phyloP scores from a whole-genome alignment of 179 eudicot genomes.

The Silene vulgaris region DNA sequence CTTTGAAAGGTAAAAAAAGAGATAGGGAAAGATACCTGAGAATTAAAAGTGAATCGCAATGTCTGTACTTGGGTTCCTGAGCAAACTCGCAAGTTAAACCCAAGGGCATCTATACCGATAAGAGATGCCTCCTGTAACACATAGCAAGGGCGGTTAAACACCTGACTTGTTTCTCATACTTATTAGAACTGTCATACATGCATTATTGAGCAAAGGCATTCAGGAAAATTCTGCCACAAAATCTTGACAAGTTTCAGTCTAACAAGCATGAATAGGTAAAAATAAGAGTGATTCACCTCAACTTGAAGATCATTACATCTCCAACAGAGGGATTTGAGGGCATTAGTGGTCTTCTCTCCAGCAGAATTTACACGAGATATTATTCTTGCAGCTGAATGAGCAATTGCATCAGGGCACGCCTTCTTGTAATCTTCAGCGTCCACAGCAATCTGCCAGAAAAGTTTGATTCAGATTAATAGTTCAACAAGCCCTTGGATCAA shows the following conservation, averaged over 20 bases:
- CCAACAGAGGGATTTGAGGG: slow-evolving; percentile 86
- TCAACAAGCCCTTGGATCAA: no score
- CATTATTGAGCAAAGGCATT: background rate
- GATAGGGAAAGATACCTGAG: slow-evolving; percentile 47
- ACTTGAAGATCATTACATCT: slow-evolving; percentile 85
- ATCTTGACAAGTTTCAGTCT: no score
- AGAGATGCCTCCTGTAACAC: slow-evolving; percentile 73
- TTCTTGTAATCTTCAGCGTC: slow-evolving; percentile 72
- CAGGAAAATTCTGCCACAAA: no score
- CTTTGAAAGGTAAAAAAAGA: background rate
- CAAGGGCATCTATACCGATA: slow-evolving; percentile 74
- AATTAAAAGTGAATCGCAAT: slow-evolving; percentile 65
- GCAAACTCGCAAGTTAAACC: slow-evolving; percentile 84
- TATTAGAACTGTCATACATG: background rate
- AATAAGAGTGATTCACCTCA: slow-evolving; percentile 43
- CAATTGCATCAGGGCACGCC: slow-evolving; percentile 82
- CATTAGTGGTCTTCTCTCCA: slow-evolving; percentile 77
- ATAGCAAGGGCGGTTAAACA: slow-evolving; percentile 16
- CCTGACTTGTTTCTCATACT: background rate
- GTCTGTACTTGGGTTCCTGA: slow-evolving; percentile 87
- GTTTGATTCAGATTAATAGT: slow-evolving; percentile 2
- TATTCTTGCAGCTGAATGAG: slow-evolving; percentile 84
- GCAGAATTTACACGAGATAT: slow-evolving; percentile 82
- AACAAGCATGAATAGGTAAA: background rate
- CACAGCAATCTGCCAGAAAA: slow-evolving; percentile 53